phyloP scores from a whole-genome alignment of 2,329 filamentous ascomycete genomes.

The Colletotrichum aenigma region DNA sequence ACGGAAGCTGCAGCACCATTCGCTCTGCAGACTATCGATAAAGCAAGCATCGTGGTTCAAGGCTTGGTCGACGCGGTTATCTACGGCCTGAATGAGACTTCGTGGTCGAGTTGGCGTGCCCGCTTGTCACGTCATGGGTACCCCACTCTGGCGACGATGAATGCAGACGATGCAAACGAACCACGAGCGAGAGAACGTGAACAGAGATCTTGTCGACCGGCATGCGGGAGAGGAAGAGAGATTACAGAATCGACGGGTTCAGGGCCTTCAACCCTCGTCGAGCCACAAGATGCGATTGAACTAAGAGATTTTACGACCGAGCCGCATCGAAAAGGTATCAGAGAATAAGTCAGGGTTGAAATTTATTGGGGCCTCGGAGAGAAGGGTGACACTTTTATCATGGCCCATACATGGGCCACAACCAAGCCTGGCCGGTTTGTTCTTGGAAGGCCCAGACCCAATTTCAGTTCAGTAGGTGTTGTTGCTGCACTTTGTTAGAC shows the following conservation, averaged over 20 bases:
- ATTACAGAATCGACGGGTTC: not conserved
- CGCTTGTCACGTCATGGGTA: not conserved
- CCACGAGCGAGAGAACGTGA: not conserved
- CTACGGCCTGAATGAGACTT: slow-evolving; percentile 32
- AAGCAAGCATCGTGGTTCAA: slow-evolving; percentile 43
- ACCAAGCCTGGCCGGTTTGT: not conserved
- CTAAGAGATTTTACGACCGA: not conserved
- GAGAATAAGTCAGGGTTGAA: not conserved
- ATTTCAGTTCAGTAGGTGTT: not conserved
- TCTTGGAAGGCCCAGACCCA: not conserved
- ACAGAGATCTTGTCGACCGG: not conserved
- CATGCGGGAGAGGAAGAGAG: not conserved
- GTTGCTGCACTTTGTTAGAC: not conserved
- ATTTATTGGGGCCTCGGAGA: not conserved
- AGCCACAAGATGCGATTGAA: not conserved
- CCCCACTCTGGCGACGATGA: not conserved
- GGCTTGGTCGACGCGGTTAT: slow-evolving; percentile 44
- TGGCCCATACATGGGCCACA: not conserved
- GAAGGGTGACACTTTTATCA: not conserved
- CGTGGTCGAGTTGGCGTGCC: not conserved
- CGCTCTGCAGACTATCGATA: slow-evolving; percentile 37
- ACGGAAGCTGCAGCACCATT: slow-evolving; percentile 37
- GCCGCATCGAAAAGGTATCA: not conserved
- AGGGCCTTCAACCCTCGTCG: not conserved
- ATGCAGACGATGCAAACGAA: not conserved